Conservation (phyloP, 2,329 filamentous ascomycete species). For the Cladosporium cucumerinum region DNA sequence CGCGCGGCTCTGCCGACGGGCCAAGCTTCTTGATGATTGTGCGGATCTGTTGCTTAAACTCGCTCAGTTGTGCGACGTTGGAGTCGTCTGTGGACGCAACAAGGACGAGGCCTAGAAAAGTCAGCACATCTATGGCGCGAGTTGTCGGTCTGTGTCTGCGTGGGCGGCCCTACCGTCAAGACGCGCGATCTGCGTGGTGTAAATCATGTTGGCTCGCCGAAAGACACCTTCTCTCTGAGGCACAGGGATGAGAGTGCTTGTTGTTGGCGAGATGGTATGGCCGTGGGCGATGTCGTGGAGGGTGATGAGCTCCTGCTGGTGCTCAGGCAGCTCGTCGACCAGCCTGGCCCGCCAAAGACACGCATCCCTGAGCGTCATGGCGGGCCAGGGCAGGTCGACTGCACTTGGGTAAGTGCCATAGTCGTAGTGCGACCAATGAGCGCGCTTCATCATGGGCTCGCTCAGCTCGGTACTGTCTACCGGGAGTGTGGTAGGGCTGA, state of each 20-base stretch:
- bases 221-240: neutral
- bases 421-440: neutral
- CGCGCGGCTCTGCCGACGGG: slow-evolving; percentile 84
- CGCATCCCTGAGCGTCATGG: neutral
- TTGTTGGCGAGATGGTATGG: neutral
- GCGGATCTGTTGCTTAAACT: slow-evolving; percentile 88
- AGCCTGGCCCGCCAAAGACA: neutral
- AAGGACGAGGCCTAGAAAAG: slow-evolving; percentile 68
- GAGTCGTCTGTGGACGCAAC: slow-evolving; percentile 92
- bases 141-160: slow-evolving; percentile 45
- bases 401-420: slow-evolving; percentile 3
- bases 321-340: neutral
- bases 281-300: slow-evolving; percentile 2
- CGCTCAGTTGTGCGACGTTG: slow-evolving; percentile 71
- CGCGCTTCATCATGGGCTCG: neutral
- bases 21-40: slow-evolving; percentile 84
- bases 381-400: slow-evolving; percentile 1
- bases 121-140: neutral
- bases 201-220: slow-evolving; percentile 30
- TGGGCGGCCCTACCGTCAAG: slow-evolving; percentile 63
- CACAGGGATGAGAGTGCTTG: neutral
- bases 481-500: neutral
- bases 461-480: neutral
- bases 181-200: slow-evolving; percentile 82
- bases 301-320: neutral